Evolutionary conservation across 2,329 filamentous ascomycete species (phyloP).

Genomic region (Kalaharituber pfeilii): DNA sequence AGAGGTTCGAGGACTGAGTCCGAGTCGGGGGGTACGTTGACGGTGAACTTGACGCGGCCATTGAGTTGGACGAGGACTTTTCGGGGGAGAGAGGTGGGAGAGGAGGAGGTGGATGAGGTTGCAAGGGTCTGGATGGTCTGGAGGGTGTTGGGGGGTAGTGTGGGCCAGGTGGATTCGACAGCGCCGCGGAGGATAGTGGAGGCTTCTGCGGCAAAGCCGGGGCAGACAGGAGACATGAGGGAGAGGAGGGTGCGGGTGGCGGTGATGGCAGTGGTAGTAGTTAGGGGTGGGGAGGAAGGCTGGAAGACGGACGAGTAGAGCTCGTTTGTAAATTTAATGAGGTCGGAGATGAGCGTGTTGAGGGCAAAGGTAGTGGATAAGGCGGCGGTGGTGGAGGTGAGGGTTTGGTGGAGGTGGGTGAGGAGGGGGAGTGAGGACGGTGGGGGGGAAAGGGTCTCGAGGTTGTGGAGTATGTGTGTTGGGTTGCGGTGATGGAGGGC

Average conservation of each 20-base stretch:
- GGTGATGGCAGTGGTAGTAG: neutral
- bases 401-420: conserved; percentile 48
- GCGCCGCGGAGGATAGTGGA: no score
- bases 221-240: neutral
- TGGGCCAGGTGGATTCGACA: no score
- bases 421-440: conserved; percentile 35
- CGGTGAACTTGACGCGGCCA: no score
- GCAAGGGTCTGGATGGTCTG: no score
- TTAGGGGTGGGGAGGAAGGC: conserved; percentile 10
- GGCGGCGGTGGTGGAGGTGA: conserved; percentile 48
- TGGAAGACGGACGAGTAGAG: conserved; percentile 33
- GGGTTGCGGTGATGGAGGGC: conserved; percentile 4
- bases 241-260: neutral
- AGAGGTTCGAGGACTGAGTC: no score
- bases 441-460: conserved; percentile 16
- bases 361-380: conserved; percentile 56
- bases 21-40: no score
- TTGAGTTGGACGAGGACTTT: no score
- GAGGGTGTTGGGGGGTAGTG: no score
- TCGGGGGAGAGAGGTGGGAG: no score
- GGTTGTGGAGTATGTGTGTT: conserved; percentile 13
- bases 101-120: no score
- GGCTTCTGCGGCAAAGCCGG: neutral
- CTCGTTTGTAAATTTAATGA: conserved; percentile 64
- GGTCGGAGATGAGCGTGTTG: conserved; percentile 67